Percentiles rank a stretch among this genome's conserved stretches.
Evolutionary conservation across 2,329 filamentous ascomycete genomes (phyloP).

Genomic region (Clarireedia sp.): DNA sequence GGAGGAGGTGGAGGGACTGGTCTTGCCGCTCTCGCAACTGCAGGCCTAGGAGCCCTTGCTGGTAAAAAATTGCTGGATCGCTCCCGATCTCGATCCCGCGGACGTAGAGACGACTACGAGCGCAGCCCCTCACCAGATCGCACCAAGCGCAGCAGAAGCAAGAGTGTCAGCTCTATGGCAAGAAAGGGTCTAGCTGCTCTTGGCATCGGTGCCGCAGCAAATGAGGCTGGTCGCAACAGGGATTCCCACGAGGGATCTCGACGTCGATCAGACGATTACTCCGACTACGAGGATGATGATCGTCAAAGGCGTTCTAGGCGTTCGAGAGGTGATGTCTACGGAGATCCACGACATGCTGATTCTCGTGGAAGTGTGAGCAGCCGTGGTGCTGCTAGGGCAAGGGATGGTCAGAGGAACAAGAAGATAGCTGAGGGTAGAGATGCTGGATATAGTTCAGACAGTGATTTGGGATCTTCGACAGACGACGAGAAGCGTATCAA

Average conservation of each 20-base stretch:
- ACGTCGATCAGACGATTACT: slow-evolving; percentile 19
- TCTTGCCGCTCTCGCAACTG: slow-evolving; percentile 56
- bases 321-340: slow-evolving; percentile 21
- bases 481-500: slow-evolving; percentile 56
- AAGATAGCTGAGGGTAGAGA: slow-evolving; percentile 26
- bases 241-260: slow-evolving; percentile 18
- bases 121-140: slow-evolving; percentile 23
- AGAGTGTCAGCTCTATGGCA: slow-evolving; percentile 56
- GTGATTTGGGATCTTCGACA: slow-evolving; percentile 47
- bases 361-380: slow-evolving; percentile 23
- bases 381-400: slow-evolving; percentile 15
- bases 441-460: slow-evolving; percentile 33
- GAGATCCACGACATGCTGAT: slow-evolving; percentile 24
- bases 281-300: slow-evolving; percentile 18
- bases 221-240: slow-evolving; percentile 14
- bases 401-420: slow-evolving; percentile 23
- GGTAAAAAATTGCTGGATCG: slow-evolving; percentile 53
- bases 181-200: slow-evolving; percentile 55
- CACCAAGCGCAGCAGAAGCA: slow-evolving; percentile 50
- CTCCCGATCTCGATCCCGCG: slow-evolving; percentile 38
- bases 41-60: slow-evolving; percentile 51
- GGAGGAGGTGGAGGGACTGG: slow-evolving; percentile 40
- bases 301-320: background rate
- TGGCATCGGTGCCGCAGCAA: slow-evolving; percentile 44
- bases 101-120: slow-evolving; percentile 27